These are phyloP conservation scores for Monascus ruber DNA, from an alignment of 2,329 filamentous ascomycete genomes.

Conservation along the genomic window DNA sequence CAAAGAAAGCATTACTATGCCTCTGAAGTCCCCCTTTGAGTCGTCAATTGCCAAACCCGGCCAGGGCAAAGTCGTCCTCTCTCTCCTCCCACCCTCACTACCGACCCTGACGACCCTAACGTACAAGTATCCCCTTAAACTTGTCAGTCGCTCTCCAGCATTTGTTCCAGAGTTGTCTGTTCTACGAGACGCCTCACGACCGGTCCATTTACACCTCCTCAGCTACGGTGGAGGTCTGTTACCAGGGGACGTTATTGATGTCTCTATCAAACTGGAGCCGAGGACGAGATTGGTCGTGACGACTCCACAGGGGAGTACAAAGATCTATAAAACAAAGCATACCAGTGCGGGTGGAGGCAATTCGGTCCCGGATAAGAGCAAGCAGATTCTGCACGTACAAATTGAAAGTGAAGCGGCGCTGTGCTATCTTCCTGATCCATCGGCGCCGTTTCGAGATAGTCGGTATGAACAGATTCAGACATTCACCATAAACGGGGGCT, in stretches of 20 bases:
- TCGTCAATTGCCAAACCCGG: conserved; percentile 63
- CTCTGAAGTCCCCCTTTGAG: conserved; percentile 58
- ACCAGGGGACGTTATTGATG: conserved; percentile 68
- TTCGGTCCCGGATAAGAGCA: conserved; percentile 27
- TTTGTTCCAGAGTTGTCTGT: conserved; percentile 41
- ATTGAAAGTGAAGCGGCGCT: conserved; percentile 41
- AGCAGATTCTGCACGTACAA: conserved; percentile 39
- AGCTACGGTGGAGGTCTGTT: conserved; percentile 93
- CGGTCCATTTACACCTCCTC: conserved; percentile 74
- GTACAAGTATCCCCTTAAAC: conserved; percentile 90
- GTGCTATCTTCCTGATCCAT: conserved; percentile 72
- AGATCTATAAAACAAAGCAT: conserved; percentile 72
- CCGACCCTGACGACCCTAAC: conserved; percentile 63
- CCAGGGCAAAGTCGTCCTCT: conserved; percentile 64
- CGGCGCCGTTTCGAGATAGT: conserved; percentile 78
- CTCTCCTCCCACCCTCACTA: conserved; percentile 57
- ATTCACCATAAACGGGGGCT: conserved; percentile 48
- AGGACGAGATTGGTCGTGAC: conserved; percentile 53
- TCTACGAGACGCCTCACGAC: conserved; percentile 30
- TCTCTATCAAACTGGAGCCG: conserved; percentile 55
- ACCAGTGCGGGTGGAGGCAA: conserved; percentile 5
- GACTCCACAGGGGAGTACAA: conserved; percentile 70
- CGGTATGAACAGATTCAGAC: conserved; percentile 75
- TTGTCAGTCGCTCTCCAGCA: conserved; percentile 67
- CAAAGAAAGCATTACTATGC: conserved; percentile 13